Percentiles rank a stretch among this genome's conserved stretches.
Conservation (phyloP, 257 asterid genomes). For the Agastache rugosa region DNA sequence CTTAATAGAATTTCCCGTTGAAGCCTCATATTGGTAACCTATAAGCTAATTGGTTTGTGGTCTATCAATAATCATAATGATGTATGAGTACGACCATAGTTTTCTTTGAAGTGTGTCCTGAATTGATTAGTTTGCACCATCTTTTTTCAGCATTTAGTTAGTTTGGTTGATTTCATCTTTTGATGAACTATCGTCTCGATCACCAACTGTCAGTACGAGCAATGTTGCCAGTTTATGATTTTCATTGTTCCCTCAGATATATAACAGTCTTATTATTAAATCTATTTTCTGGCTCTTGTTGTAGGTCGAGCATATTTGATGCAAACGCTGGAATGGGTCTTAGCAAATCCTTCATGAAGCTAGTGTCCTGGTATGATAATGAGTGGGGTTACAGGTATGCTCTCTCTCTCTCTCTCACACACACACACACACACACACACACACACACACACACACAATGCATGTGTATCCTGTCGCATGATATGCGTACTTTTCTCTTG, state of each 20-base stretch:
- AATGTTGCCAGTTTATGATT: background rate
- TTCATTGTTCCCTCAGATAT: background rate
- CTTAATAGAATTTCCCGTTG: too few species aligned
- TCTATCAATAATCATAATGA: background rate
- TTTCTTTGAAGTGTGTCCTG: too few species aligned
- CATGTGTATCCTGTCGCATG: constrained; percentile 4
- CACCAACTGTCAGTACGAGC: too few species aligned
- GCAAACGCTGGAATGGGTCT: constrained; percentile 99
- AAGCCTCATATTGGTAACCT: background rate
- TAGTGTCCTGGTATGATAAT: constrained; percentile 95
- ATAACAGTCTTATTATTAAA: background rate
- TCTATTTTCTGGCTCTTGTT: constrained; percentile 2
- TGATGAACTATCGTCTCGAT: too few species aligned
- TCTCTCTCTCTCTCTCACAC: constrained; percentile 33
- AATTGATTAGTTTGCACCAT: too few species aligned
- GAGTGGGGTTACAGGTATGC: constrained; percentile 99
- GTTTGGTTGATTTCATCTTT: too few species aligned
- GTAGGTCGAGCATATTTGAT: constrained; percentile 96
- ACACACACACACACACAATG: background rate
- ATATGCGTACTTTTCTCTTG: constrained; percentile 6
- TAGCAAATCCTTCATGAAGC: constrained; percentile 83
- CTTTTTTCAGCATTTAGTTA: too few species aligned
- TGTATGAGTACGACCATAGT: background rate
- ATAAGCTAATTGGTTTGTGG: background rate
- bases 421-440: background rate